Base-by-base conservation (phyloP, 2,329 filamentous ascomycete species). In the Gremmenia infestans region DNA sequence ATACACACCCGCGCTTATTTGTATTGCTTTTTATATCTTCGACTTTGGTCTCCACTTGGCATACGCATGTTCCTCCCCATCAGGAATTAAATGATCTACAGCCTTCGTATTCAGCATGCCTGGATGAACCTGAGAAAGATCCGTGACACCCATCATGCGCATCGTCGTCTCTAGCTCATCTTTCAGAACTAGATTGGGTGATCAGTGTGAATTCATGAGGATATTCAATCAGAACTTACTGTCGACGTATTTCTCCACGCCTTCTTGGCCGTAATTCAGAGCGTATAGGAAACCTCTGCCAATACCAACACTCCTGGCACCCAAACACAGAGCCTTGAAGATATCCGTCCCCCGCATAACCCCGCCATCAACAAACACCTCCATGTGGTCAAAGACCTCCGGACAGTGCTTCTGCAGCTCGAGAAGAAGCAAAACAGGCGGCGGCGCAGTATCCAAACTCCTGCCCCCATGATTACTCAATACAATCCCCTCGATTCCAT, bases 401-500 rank as follows among this genome's bases (percentile, higher is more conserved):
- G 85, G 84, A 43, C 79, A 83, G 60, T 78, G 79, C 61, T 77
- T 77, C 55, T 83, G 82, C 58, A 88, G 74, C 70, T 89, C 85
- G 1, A 88, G 70, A 4, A 88, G 66, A 0, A 82, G 77, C 36
- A 87, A 67, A 32, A 88, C 74, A 0, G 80, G 76, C 0, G 85
- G 73, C 2, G 80, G 76, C 0, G 76, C 73, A 62, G 67, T 81
- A 56, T 81, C 78, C 1, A 78, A 65, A 51, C 72, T 77, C 40
- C 87, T 71, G 0, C 87, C 87, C 1, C 86, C 87, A 67, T 91
- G 87, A 62, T 91, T 91, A 14, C 78, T 82, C 1, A 90, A 74
- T 1, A 90, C 78, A 48, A 91, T 87, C 0, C 82, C 87, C 61
- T 89, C 81, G 3, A 81, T 80, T 0, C 83, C 85, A 12, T 77